Conservation (phyloP, 73 alveolate species). For the Tetrahymena borealis region DNA sequence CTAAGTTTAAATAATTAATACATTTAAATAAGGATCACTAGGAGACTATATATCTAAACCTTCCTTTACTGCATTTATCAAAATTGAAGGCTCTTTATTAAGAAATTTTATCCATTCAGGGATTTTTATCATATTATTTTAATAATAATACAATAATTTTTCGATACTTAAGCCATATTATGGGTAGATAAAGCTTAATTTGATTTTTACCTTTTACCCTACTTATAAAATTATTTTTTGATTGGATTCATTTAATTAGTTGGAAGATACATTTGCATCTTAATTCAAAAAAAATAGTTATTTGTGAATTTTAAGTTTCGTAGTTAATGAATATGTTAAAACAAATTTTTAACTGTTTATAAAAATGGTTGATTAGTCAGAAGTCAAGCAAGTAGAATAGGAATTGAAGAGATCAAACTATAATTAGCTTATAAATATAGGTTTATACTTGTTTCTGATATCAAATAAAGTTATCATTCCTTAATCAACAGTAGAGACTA, state of each 20-base stretch:
- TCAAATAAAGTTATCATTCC: neutral
- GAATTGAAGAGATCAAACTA: neutral
- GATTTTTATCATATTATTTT: neutral
- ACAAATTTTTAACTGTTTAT: neutral
- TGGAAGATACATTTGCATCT: neutral
- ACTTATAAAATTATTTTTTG: neutral
- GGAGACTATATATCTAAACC: neutral
- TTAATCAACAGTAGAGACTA: neutral
- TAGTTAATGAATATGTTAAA: neutral
- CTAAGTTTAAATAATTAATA: neutral
- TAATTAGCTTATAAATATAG: neutral
- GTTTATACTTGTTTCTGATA: neutral
- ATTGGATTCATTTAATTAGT: neutral
- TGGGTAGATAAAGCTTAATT: neutral
- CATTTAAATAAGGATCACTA: neutral
- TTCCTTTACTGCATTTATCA: neutral
- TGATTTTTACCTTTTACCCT: neutral
- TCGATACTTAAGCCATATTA: neutral
- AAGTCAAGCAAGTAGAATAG: neutral
- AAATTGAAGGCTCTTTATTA: neutral
- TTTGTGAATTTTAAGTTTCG: neutral
- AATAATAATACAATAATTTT: neutral
- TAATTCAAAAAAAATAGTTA: neutral
- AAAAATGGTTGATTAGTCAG: neutral
- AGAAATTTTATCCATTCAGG: neutral